Base-by-base conservation (phyloP, 169 alveolate genomes). In the Eimeria acervulina region DNA sequence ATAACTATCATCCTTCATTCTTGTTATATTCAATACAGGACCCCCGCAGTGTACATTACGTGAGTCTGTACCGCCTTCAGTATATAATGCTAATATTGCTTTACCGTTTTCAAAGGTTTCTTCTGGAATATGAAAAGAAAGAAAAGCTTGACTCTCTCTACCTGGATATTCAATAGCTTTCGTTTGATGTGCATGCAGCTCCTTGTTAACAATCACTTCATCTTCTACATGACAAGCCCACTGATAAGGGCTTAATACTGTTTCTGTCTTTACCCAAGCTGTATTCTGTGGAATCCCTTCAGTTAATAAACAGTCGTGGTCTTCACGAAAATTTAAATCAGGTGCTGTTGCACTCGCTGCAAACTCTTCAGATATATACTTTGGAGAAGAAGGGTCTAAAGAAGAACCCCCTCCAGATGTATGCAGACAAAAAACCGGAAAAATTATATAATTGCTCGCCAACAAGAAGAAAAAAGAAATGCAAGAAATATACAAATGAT, bases 141-240 rank as follows among this genome's bases (percentile, higher is more conserved):
- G 26, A 72, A 72, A 72, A 4, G 44, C 42, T 72, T 72, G 40
- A 28, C 52, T 36, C 21, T n/a, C 83, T 72, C 44, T 12, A 19
- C 83, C 83, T 15, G 83, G 83, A 13, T 6, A 28, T 28, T 72
- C 83, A 4, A 15, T 19, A 8, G 47, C 52, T 28, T 72, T 72
- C 17, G 83, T 72, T 72, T 72, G 83, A 36, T 72, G 83, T n/a
- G 83, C 83, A 5, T 36, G 38, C 40, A 72, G 44, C 21, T 72
- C 52, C 6, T 19, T 13, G 21, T 36, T 36, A n/a, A 72, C 28
- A 7, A 72, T n/a, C 15, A n/a, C 40, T 31, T 72, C 83, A 36
- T 72, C 83, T 21, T 72, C 44, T 28, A 26, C 2, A 15, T 72
- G 83, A 36, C 5, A 72, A 6, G 44, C 83, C 40, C 47, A 72